Base-by-base conservation (phyloP, 345 rosid genomes). In the Carallia pectinifolia region DNA sequence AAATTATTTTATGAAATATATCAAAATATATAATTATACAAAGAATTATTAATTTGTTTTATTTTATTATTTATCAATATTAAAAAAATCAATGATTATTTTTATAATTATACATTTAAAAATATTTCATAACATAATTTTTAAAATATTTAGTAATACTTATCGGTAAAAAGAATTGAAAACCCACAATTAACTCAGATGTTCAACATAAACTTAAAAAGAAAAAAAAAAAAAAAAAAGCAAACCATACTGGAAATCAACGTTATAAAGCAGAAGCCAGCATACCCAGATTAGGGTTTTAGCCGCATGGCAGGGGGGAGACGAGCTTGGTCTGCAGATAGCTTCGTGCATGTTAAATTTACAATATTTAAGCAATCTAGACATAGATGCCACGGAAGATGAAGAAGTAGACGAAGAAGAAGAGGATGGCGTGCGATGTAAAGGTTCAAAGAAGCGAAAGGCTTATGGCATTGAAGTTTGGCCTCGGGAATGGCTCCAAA, bases 331-430 rank as follows among this genome's bases (percentile, higher is more conserved):
- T 39, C 70, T 63, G 58, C 53, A 66, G 58, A 73, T 48, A 62
- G 84, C 78, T 47, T 68, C 68, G 55, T 47, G 47, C 13, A 80
- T 58, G 58, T 80, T 83, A 2, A 83, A 71, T 50, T 69, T 86
- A 68, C 79, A 79, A 58, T 86, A 89, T 69, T 81, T 82, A 59
- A 77, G 76, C 54, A 84, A 39, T 76, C 87, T 83, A 19, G 91
- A 91, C 68, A 86, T 81, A 59, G 96, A 85, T 5, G 88, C 91
- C 98, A 89, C 87, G 58, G 39, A 36, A 59, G 61, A 23, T 23
- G 23, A 23, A 23, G 23, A 23, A 23, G 23, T 23, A 23, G 23
- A 23, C 0, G 23, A 27, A 50, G 60, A 4, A 6, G 23, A 3
- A 67, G 34, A 53, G 23, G 58, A 37, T 7, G 17, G 7, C 4